Evolutionary conservation across 305 asterid species (phyloP), one percentile per base, ranked within the genome.

Genomic region (Rubia peregrina): DNA sequence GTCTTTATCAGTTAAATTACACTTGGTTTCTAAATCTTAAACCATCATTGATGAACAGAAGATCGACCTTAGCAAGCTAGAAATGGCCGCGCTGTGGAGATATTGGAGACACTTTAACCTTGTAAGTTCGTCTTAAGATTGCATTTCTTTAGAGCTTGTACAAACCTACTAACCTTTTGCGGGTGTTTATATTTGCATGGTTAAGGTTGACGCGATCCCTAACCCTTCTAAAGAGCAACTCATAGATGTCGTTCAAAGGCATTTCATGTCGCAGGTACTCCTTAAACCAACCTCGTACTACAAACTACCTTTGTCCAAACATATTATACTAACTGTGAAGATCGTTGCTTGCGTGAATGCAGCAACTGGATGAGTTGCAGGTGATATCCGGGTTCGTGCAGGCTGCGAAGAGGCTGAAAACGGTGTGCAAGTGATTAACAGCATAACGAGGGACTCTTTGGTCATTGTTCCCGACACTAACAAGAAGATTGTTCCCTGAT

Each of bases 281-380:
- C 21, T 16, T 9, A 51, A 51, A 51, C n/a, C 53, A 48, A 12
- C 53, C n/a, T 46, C 13, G 16, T 10, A 46, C 13, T 46, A 3
- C 8, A 49, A 14, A 14, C 51, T 49, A 51, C 22, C 57, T 16
- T 16, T 0, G 57, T 17, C 57, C 57, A 17, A 51, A 16, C 62
- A 21, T 48, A 3, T 30, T 30, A 1, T 30, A 30, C 33, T 30
- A 30, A 30, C 33, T 30, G 33, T 3, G 33, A 30, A 30, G 33
- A 30, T 30, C 33, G 33, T 30, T 30, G 33, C 3, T 30, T 30
- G 0, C 3, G 3, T 16, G 41, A 77, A 56, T 78, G 87, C 62
- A 89, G 96, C 95, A 89, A 89, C 21, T 91, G 92, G 98, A 91
- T 55, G 98, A 91, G 86, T 65, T 83, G 80, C 98, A 91, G 80